Evolutionary conservation across 106 monocot species (phyloP), one percentile per base, ranked within the genome.

Genomic region (Ottelia alismoides): DNA sequence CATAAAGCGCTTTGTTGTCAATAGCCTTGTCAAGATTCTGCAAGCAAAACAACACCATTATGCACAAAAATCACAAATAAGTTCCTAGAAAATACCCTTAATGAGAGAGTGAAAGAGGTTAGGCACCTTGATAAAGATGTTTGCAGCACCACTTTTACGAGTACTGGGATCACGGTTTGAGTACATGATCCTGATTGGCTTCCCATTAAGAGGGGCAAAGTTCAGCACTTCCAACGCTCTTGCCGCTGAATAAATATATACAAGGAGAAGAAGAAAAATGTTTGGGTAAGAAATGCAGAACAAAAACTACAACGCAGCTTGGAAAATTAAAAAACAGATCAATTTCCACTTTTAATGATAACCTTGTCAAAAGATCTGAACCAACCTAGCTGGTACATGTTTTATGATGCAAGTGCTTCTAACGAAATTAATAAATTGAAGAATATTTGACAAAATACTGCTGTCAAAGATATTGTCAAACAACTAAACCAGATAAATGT

Each of bases 21-120:
- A 92, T 92, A 40, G 77, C 46, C 55, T 87, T 92, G 64, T 92
- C 92, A 58, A 92, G 72, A 53, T 92, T 92, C 92, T 92, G 79
- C 27, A 28, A 60, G 26, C 45, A 29, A 48, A 31, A n/a, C n/a
- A 57, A 20, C 1, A 58, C 44, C 2, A 27, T 31, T 27, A 23
- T 6, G 19, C 27, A 30, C 12, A 30, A 25, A 28, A 30, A 25
- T 25, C 20, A 62, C 11, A 25, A 57, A 6, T 7, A 55, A 0
- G 10, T 28, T 0, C 22, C 0, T 5, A 47, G 53, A 26, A 25
- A 48, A 49, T 49, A 5, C n/a, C 5, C 16, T 2, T 18, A 30
- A 20, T 46, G 31, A 18, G 22, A 30, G 4, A 4, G 29, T 20
- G 18, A 48, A 2, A 55, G 14, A 4, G n/a, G 26, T 6, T 23